A percentile compares a stretch with the other conserved stretches of the same genome.
Evolutionary conservation across 2,329 filamentous ascomycete species (phyloP).

Genomic region (Harringtonia aguacate): DNA sequence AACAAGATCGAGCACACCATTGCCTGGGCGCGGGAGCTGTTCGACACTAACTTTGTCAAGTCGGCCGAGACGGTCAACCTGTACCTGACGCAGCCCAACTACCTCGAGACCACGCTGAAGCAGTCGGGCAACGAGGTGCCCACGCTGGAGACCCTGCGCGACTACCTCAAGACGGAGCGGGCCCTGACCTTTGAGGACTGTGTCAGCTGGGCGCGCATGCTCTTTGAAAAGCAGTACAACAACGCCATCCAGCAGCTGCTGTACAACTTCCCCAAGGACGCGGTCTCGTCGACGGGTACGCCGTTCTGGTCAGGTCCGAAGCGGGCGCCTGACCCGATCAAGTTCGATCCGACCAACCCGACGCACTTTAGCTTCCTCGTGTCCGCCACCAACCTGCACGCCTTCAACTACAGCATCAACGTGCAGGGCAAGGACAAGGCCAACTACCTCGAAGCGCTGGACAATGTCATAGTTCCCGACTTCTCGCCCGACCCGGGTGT

Average conservation of each 20-base stretch:
- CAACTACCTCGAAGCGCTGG: slow-evolving; percentile 69
- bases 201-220: slow-evolving; percentile 83
- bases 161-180: slow-evolving; percentile 85
- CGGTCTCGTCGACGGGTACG: slow-evolving; percentile 74
- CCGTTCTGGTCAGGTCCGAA: slow-evolving; percentile 98
- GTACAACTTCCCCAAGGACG: slow-evolving; percentile 95
- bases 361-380: slow-evolving; percentile 85
- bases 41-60: slow-evolving; percentile 88
- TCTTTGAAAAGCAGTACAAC: slow-evolving; percentile 95
- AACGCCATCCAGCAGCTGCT: slow-evolving; percentile 92
- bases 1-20: slow-evolving; percentile 99
- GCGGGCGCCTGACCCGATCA: slow-evolving; percentile 83
- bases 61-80: slow-evolving; percentile 90
- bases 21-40: slow-evolving; percentile 92
- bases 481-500: slow-evolving; percentile 83
- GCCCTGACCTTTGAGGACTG: slow-evolving; percentile 92
- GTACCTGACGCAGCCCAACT: slow-evolving; percentile 85
- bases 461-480: slow-evolving; percentile 91
- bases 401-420: slow-evolving; percentile 96
- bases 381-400: slow-evolving; percentile 82
- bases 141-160: slow-evolving; percentile 79
- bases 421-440: slow-evolving; percentile 60
- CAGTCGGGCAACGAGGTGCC: slow-evolving; percentile 93
- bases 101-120: slow-evolving; percentile 76
- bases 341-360: slow-evolving; percentile 74